Conservation (phyloP, 1,284 basidiomycete species). For the Leccinum angustisporum region DNA sequence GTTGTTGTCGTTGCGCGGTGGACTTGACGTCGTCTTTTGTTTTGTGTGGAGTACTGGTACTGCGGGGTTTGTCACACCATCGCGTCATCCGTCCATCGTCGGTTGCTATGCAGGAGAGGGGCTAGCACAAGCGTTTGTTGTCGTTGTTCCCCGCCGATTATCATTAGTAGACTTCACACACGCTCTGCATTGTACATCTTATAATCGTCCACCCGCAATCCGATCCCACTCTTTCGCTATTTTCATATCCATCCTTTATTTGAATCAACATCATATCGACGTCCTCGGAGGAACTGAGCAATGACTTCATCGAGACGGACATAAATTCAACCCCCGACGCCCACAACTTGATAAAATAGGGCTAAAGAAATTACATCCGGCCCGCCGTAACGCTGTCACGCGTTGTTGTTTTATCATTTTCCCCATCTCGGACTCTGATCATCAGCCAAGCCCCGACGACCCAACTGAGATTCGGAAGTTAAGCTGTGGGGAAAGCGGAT, state of each 20-base stretch:
- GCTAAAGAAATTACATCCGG: neutral
- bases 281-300: slow-evolving; percentile 19
- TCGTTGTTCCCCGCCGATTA: neutral
- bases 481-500: slow-evolving; percentile 18
- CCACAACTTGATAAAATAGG: neutral
- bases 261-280: slow-evolving; percentile 3
- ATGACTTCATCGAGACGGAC: slow-evolving; percentile 26
- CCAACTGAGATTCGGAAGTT: slow-evolving; percentile 5
- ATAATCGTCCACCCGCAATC: slow-evolving; percentile 6
- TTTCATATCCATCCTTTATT: neutral
- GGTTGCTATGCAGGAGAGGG: slow-evolving; percentile 26
- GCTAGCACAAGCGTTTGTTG: slow-evolving; percentile 1
- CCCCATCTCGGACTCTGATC: slow-evolving; percentile 32
- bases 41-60: slow-evolving; percentile 20
- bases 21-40: neutral
- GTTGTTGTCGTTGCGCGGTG: neutral
- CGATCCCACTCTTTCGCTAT: neutral
- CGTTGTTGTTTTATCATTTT: neutral
- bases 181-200: slow-evolving; percentile 29
- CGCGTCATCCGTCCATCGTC: slow-evolving; percentile 8
- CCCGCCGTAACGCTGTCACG: neutral
- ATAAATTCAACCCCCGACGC: slow-evolving; percentile 20
- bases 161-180: slow-evolving; percentile 21
- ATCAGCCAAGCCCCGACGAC: neutral
- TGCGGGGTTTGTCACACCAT: slow-evolving; percentile 9